Base-by-base conservation (phyloP, 345 rosid species). In the Cardamine occulta region DNA sequence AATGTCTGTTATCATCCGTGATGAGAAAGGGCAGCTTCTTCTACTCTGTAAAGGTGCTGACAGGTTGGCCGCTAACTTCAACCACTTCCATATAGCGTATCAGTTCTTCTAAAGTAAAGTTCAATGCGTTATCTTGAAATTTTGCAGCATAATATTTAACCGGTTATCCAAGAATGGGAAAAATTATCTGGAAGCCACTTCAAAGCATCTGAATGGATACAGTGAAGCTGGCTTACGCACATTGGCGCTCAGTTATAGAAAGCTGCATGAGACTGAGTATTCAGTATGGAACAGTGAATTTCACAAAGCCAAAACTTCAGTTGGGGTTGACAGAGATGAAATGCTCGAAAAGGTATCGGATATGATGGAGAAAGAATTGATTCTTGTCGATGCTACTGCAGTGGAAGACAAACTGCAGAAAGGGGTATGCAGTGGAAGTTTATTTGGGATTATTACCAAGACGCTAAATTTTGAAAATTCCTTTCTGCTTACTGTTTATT, bases 31-130 rank as follows among this genome's bases (percentile, higher is more conserved):
- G 15, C 79, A 85, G 69, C 82, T 88, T n/a, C 75, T 87, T 74
- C 88, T 87, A 37, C 85, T 91, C 23, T 89, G 91, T 88, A 91
- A 91, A 79, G 97, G 97, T 10, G 97, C 97, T 51, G 94, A 91
- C 82, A 91, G 93, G 97, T 75, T 74, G 61, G 78, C 52, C 17
- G 39, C 51, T 39, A 67, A 17, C 64, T 75, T 76, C 51, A 53
- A 55, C 17, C 72, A 53, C 23, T 70, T 58, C 51, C 58, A 53
- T 70, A 34, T 19, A 54, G 75, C 21, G 26, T 56, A 48, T 56
- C 65, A 57, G 23, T 71, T 70, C 18, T 49, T 48, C 26, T 56
- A 14, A 45, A 54, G 19, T 51, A 18, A 29, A 49, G 18, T 9
- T 66, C 59, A 70, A 39, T 60, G 76, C 24, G 21, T 70, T 60